Base-by-base conservation (phyloP, 75 land plant species). In the Cunninghamia lanceolata region DNA sequence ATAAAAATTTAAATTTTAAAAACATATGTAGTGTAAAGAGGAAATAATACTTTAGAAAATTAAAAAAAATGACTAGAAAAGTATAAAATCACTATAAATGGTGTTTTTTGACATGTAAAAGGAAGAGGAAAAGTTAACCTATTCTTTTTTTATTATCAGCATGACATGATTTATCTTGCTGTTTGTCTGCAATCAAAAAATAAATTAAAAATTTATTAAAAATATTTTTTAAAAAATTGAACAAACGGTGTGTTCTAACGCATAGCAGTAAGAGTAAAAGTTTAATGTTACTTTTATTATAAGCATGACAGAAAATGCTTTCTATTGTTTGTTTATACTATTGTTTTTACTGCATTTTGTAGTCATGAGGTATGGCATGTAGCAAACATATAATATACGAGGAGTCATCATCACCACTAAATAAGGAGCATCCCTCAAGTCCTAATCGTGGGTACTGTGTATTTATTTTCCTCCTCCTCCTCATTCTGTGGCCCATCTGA, bases 401-500 rank as follows among this genome's bases (percentile, higher is more conserved):
- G 36, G 36, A 73, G 75, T 73, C 46, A 17, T 45, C 9, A 45
- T 28, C 47, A 45, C 14, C 14, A 80, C 28, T 11, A 43, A 43
- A 80, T 45, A n/a, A 45, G 46, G 34, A 80, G 82, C 82, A 79
- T 42, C 82, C 39, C 25, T 9, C 47, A 79, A 79, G 82, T 45
- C 47, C 47, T 43, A 80, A 80, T 80, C 82, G 40, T 39, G 19
- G 21, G 43, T 80, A 45, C 30, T 80, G 30, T 80, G 50, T 43
- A 45, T 45, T 45, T 80, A 10, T 80, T 45, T 39, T n/a, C 39
- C 28, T 45, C 32, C n/a, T 2, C 32, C 2, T 39, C 25, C 19
- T 77, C 39, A 2, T 79, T 79, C 30, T 43, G 34, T 80, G 82
- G 82, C 46, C 82, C 82, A n/a, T 40, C 82, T 73, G 75, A 73